phyloP scores from a whole-genome alignment of 2,329 filamentous ascomycete species.

The Stagonosporopsis cucurbitacearum region DNA sequence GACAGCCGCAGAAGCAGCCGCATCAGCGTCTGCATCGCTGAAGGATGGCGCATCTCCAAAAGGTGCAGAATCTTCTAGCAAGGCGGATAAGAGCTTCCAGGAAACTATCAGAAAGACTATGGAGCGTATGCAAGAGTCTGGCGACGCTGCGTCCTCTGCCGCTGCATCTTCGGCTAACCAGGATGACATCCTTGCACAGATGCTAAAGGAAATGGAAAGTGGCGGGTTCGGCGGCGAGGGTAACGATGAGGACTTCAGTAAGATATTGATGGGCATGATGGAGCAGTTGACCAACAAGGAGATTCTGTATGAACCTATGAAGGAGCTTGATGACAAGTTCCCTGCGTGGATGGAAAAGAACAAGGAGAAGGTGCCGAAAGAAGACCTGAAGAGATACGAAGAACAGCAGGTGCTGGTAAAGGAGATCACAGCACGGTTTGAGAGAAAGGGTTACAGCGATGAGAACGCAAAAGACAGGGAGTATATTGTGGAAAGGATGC shows the following conservation, averaged over 20 bases:
- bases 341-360: constrained; percentile 88
- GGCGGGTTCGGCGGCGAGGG: constrained; percentile 60
- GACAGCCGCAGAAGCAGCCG: constrained; percentile 21
- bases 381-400: constrained; percentile 80
- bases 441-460: constrained; percentile 81
- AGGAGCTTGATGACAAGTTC: constrained; percentile 92
- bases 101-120: constrained; percentile 93
- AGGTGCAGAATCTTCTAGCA: constrained; percentile 19
- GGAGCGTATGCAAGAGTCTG: constrained; percentile 92
- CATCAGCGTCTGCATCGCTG: constrained; percentile 38
- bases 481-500: constrained; percentile 97
- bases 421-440: constrained; percentile 90
- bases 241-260: constrained; percentile 85
- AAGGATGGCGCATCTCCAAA: constrained; percentile 19
- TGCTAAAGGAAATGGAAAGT: constrained; percentile 86
- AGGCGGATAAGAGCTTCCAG: constrained; percentile 76
- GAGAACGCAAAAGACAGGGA: constrained; percentile 81
- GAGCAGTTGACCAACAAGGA: constrained; percentile 98
- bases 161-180: constrained; percentile 65
- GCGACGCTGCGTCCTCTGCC: constrained; percentile 79
- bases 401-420: constrained; percentile 79
- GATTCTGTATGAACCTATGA: constrained; percentile 98
- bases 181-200: constrained; percentile 87
- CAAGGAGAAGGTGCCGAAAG: constrained; percentile 64
- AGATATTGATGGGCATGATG: constrained; percentile 98